These are phyloP conservation scores for Trypethelium eluteriae DNA, from an alignment of 495 filamentous ascomycete genomes.

Conservation along the genomic window DNA sequence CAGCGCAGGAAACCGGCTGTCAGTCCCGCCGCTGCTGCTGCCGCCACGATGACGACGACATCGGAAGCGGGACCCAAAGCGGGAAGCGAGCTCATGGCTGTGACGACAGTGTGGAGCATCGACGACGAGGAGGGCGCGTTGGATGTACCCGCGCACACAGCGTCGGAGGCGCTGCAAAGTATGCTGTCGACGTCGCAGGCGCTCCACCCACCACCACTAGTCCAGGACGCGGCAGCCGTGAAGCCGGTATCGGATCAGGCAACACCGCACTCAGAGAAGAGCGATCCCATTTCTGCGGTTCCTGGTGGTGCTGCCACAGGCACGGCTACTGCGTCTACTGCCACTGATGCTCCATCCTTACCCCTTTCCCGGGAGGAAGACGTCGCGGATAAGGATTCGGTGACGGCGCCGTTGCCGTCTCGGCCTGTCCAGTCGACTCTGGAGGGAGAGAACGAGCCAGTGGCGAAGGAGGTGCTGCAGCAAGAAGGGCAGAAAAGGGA, in stretches of 20 bases:
- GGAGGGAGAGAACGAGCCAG: slow-evolving; percentile 5
- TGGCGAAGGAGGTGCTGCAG: slow-evolving; percentile 3
- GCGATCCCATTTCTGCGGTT: neutral
- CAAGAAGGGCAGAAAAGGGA: neutral
- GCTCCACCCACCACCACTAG: neutral
- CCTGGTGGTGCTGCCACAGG: neutral
- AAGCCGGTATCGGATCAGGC: neutral
- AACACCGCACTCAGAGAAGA: neutral
- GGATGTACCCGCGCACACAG: neutral
- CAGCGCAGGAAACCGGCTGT: slow-evolving; percentile 64
- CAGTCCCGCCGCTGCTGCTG: slow-evolving; percentile 27
- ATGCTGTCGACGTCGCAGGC: neutral
- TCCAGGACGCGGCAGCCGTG: neutral
- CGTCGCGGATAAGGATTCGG: neutral
- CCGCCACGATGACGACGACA: slow-evolving; percentile 15
- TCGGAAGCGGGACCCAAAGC: slow-evolving; percentile 3
- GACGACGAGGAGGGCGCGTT: slow-evolving; percentile 17
- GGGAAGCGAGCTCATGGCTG: slow-evolving; percentile 24
- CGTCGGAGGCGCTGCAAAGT: neutral
- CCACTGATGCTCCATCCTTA: neutral
- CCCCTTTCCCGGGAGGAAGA: neutral
- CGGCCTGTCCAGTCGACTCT: neutral
- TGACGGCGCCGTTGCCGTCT: neutral
- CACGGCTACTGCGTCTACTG: neutral
- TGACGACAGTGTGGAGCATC: slow-evolving; percentile 41